Base-by-base conservation (phyloP, 306 rosid genomes). In the Arachis hypogaea region DNA sequence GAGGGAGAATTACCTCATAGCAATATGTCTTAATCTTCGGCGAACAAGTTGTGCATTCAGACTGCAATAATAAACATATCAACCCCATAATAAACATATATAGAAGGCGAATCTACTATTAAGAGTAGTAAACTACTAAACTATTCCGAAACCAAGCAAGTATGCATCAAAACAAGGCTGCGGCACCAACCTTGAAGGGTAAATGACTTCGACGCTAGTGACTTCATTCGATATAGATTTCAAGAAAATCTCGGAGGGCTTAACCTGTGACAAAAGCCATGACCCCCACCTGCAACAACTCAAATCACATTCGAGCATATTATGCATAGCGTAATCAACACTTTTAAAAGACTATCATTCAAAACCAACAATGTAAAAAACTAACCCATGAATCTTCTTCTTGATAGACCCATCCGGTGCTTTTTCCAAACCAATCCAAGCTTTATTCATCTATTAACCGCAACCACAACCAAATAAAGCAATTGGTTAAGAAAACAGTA, bases 161-260 rank as follows among this genome's bases (percentile, higher is more conserved):
- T 41, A 8, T 6, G 67, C 36, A n/a, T n/a, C n/a, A n/a, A n/a
- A n/a, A n/a, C n/a, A n/a, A n/a, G n/a, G n/a, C n/a, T n/a, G n/a
- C n/a, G n/a, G n/a, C n/a, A 57, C 79, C 77, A 78, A 94, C 99
- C 97, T 92, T 28, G 92, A 78, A 7, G 97, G 99, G 87, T 92
- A 94, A 74, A 88, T 68, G 64, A 92, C 72, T 83, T 94, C 92
- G 75, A 94, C 85, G 42, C 82, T 61, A n/a, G 93, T 86, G 73
- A 85, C 78, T 38, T 92, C 99, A 69, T 87, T 92, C 2, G 97
- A 71, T 42, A 94, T 88, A 3, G 99, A 88, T 71, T 86, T 88
- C 81, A 94, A 82, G 72, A 94, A 87, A 10, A 92, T 88, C 95
- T 94, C 99, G 4, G 96, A 87, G 2, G 99, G 99, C 78, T 86